These are phyloP conservation scores for Irpex sp. DNA, from an alignment of 1,284 basidiomycete species.

Conservation along the genomic window DNA sequence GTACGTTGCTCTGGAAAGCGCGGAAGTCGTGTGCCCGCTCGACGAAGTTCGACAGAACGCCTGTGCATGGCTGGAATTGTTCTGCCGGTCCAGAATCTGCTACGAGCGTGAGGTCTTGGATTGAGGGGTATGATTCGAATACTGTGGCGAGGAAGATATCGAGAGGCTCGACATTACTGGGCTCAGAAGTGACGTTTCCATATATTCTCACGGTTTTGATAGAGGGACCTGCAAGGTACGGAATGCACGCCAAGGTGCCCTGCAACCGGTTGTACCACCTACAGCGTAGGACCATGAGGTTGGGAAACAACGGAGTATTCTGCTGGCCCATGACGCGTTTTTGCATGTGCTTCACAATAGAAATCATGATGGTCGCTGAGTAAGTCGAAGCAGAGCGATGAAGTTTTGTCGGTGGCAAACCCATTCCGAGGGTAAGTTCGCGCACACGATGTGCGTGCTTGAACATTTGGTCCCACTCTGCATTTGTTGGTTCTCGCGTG, in stretches of 20 bases:
- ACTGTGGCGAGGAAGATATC: not conserved
- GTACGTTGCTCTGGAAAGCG: constrained; percentile 3
- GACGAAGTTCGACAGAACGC: constrained; percentile 1
- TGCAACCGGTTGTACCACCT: not conserved
- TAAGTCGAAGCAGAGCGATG: not conserved
- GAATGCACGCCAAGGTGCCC: not conserved
- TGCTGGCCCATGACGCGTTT: not conserved
- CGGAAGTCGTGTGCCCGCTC: not conserved
- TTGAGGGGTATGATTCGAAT: not conserved
- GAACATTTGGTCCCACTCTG: constrained; percentile 5
- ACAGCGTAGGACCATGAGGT: constrained; percentile 2
- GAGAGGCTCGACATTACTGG: not conserved
- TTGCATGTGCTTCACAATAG: not conserved
- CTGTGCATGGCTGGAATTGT: not conserved
- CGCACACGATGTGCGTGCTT: constrained; percentile 4
- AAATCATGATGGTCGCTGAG: not conserved
- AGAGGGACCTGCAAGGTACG: not conserved
- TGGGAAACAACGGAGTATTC: not conserved
- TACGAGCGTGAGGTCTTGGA: not conserved
- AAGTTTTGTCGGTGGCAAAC: not conserved
- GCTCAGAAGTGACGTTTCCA: not conserved
- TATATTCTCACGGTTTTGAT: not conserved
- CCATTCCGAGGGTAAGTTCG: not conserved
- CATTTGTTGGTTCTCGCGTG: not conserved
- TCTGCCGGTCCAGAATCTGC: not conserved